phyloP scores from a whole-genome alignment of 371 early-diverging fungal genomes.

The Mortierella sp. region DNA sequence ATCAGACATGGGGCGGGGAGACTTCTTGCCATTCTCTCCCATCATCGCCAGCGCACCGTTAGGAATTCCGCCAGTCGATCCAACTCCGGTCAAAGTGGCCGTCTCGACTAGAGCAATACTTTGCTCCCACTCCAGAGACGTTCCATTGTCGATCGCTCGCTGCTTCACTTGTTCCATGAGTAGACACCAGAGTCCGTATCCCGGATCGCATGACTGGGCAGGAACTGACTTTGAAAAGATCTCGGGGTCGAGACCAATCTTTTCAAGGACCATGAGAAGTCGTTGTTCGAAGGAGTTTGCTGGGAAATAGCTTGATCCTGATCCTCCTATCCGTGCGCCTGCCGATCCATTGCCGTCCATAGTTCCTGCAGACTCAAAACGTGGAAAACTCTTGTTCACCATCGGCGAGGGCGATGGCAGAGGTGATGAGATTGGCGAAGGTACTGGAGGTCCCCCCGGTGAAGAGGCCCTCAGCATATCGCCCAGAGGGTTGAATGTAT shows the following conservation, averaged over 20 bases:
- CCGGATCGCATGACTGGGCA: conserved; percentile 74
- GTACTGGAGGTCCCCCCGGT: conserved; percentile 30
- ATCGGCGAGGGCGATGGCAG: conserved; percentile 54
- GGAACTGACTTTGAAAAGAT: conserved; percentile 72
- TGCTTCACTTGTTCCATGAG: conserved; percentile 62
- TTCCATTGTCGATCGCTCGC: conserved; percentile 46
- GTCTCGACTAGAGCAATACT: conserved; percentile 38
- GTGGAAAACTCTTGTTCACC: conserved; percentile 50
- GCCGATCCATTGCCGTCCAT: conserved; percentile 20
- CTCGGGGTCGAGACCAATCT: conserved; percentile 77
- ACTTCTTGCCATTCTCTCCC: conserved; percentile 43
- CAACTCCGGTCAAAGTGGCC: conserved; percentile 7
- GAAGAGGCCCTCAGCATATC: conserved; percentile 34
- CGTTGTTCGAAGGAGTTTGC: conserved; percentile 62
- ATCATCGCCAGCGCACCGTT: conserved; percentile 7
- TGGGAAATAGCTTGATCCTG: conserved; percentile 51
- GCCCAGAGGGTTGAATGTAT: conserved; percentile 40
- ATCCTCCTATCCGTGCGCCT: conserved; percentile 21
- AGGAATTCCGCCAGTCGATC: background rate
- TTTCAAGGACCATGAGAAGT: conserved; percentile 65
- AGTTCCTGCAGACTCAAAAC: conserved; percentile 24
- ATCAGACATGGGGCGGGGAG: conserved; percentile 56
- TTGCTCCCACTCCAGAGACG: conserved; percentile 55
- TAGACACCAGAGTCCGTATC: conserved; percentile 82
- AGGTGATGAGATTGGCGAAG: conserved; percentile 51